Percentiles rank a stretch among this genome's conserved stretches.
phyloP scores from a whole-genome alignment of 2,329 filamentous ascomycete genomes.

The Ampelomyces quisqualis region DNA sequence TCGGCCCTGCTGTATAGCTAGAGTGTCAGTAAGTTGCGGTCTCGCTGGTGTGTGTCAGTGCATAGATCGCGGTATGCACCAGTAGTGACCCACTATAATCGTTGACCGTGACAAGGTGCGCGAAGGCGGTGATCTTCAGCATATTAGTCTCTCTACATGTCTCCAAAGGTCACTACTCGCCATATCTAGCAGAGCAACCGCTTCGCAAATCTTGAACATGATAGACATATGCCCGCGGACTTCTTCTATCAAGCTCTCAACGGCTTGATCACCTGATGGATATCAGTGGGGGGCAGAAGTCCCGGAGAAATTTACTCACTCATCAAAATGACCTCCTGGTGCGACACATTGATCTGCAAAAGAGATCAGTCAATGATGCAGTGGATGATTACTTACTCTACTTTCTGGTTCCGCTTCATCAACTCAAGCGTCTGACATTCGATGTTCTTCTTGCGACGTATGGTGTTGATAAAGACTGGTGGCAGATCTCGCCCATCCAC shows the following conservation, averaged over 20 bases:
- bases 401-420: slow-evolving; percentile 69
- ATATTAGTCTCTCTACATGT: slow-evolving; percentile 6
- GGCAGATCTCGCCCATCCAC: slow-evolving; percentile 64
- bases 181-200: slow-evolving; percentile 86
- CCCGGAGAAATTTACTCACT: slow-evolving; percentile 47
- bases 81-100: slow-evolving; percentile 54
- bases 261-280: slow-evolving; percentile 60
- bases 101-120: slow-evolving; percentile 65
- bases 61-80: neutral
- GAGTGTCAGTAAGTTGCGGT: slow-evolving; percentile 66
- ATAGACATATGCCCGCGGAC: slow-evolving; percentile 70
- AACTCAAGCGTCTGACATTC: slow-evolving; percentile 87
- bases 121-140: slow-evolving; percentile 35
- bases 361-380: neutral
- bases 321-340: slow-evolving; percentile 79
- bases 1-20: slow-evolving; percentile 72
- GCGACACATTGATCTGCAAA: slow-evolving; percentile 70
- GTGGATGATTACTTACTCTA: slow-evolving; percentile 1
- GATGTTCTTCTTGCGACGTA: slow-evolving; percentile 69
- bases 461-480: slow-evolving; percentile 73
- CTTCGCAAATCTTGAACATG: slow-evolving; percentile 83
- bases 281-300: slow-evolving; percentile 4
- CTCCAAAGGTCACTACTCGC: slow-evolving; percentile 41
- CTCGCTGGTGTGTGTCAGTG: slow-evolving; percentile 50
- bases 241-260: slow-evolving; percentile 70